A percentile compares a stretch with the other conserved stretches of the same genome.
Evolutionary conservation across 345 rosid species (phyloP).

Genomic region (Aegle marmelos): DNA sequence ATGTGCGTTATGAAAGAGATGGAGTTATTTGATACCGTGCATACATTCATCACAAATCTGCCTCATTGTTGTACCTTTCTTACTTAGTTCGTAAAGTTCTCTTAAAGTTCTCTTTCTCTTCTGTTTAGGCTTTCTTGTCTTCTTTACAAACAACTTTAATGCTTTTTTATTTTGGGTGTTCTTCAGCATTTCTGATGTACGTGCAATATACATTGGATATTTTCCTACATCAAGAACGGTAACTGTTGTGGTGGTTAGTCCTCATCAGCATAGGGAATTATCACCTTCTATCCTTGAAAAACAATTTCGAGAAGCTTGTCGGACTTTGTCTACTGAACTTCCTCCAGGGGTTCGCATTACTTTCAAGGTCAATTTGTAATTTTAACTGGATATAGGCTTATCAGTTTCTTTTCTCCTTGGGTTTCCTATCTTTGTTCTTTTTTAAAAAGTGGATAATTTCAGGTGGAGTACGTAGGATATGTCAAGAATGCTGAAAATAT

Average conservation of each 20-base stretch:
- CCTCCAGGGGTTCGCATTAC: conserved; percentile 38
- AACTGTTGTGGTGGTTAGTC: conserved; percentile 68
- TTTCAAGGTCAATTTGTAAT: conserved; percentile 51
- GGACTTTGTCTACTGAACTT: conserved; percentile 51
- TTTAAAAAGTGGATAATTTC: conserved; percentile 16
- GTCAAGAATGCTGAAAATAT: conserved; percentile 68
- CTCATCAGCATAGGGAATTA: conserved; percentile 63
- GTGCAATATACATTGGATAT: conserved; percentile 68
- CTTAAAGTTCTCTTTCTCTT: conserved; percentile 1
- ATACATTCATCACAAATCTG: not conserved
- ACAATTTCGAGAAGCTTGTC: conserved; percentile 88
- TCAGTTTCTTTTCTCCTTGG: too few relatives aligned
- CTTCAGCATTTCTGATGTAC: conserved; percentile 70
- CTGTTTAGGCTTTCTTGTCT: conserved; percentile 1
- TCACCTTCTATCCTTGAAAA: conserved; percentile 66
- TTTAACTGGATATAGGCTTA: conserved; percentile 10
- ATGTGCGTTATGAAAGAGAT: not conserved
- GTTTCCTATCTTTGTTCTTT: too few relatives aligned
- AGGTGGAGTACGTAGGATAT: conserved; percentile 81
- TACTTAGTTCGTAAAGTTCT: not conserved
- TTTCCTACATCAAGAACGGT: conserved; percentile 49
- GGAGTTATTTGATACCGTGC: not conserved
- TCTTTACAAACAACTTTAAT: not conserved
- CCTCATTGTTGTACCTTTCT: not conserved
- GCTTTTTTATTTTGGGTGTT: not conserved